Conservation (phyloP, 192 early-diverging fungal genomes). For the Umbelopsis sp. region DNA sequence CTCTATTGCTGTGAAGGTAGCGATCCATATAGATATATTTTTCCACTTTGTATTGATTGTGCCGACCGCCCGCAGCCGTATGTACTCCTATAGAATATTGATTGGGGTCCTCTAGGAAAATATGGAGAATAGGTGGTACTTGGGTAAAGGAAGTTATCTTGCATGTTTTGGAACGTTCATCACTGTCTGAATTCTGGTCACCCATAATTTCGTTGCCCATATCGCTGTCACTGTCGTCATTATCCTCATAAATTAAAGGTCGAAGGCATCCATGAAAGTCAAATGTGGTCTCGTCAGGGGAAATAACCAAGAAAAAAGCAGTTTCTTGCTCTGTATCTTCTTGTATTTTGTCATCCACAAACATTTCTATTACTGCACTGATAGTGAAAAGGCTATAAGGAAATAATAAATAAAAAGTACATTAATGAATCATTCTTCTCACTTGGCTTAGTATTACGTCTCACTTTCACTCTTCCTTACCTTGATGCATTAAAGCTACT, state of each 20-base stretch:
- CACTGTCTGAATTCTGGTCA: not conserved
- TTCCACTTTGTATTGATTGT: conserved; percentile 25
- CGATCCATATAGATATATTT: conserved; percentile 42
- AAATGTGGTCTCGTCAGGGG: not conserved
- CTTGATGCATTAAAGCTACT: not conserved
- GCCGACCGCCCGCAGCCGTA: conserved; percentile 10
- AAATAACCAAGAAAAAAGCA: conserved; percentile 1
- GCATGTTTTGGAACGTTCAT: not conserved
- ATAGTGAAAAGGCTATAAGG: not conserved
- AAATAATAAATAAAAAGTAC: not conserved
- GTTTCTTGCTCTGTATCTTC: not conserved
- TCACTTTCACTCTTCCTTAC: not conserved
- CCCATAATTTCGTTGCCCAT: not conserved
- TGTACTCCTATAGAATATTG: not conserved
- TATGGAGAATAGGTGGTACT: conserved; percentile 28
- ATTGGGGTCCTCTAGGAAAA: conserved; percentile 21
- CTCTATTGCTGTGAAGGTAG: conserved; percentile 35
- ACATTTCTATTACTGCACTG: not conserved
- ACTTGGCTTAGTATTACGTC: too few relatives aligned
- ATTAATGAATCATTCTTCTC: too few relatives aligned
- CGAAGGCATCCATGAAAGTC: conserved; percentile 33
- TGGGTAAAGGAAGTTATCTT: conserved; percentile 28
- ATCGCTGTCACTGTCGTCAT: not conserved
- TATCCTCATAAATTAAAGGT: conserved; percentile 30
- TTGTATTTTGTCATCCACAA: not conserved